phyloP scores from a whole-genome alignment of 805 yeast species.

The Pichia exigua region DNA sequence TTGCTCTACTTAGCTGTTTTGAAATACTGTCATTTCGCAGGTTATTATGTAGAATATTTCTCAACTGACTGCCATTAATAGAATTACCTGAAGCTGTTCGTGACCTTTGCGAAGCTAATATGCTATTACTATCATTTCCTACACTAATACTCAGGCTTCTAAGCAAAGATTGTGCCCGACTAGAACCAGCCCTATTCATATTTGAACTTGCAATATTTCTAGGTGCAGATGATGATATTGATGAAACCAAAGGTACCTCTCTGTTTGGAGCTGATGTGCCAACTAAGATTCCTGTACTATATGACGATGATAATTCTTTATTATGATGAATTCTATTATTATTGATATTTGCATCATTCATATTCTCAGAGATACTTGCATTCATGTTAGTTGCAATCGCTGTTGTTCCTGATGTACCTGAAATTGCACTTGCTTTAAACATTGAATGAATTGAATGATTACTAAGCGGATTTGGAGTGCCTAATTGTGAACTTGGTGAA shows the following conservation, averaged over 20 bases:
- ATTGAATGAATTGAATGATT: constrained; percentile 6
- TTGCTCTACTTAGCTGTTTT: neutral
- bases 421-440: constrained; percentile 10
- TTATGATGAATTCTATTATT: neutral
- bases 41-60: constrained; percentile 3
- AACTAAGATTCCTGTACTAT: neutral
- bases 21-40: neutral
- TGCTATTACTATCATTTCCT: neutral
- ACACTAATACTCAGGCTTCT: constrained; percentile 9
- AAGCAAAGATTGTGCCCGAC: constrained; percentile 4
- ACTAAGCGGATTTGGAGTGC: neutral
- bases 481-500: constrained; percentile 6
- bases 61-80: constrained; percentile 2
- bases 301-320: neutral
- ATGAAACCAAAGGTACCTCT: neutral
- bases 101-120: neutral
- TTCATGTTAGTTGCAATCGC: constrained; percentile 7
- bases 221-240: neutral
- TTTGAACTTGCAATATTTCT: neutral
- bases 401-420: constrained; percentile 8
- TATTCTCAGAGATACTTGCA: neutral
- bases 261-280: neutral
- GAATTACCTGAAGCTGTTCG: constrained; percentile 11
- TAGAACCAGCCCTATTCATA: neutral
- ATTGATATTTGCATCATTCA: neutral